Base-by-base conservation (phyloP, 83 land plant species). In the Picea abies region DNA sequence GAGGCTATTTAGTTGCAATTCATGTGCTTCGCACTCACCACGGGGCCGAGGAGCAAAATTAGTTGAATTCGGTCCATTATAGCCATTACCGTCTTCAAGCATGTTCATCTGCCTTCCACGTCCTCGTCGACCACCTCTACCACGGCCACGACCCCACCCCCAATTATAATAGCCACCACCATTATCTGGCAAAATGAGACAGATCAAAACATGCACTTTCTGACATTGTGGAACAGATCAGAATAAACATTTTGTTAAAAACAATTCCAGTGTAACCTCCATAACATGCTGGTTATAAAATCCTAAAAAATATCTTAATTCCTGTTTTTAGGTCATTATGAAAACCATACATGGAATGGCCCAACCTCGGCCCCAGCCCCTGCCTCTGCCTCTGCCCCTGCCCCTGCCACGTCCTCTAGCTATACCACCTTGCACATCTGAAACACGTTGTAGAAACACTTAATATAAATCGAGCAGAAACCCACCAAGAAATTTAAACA, bases 351-450 rank as follows among this genome's bases (percentile, higher is more conserved):
- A 70, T 70, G 26, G 39, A 11, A 23, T 70, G 1, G 16, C 37
- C 73, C 73, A 70, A 35, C 73, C 73, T 23, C 41, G 4, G 73
- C 41, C 73, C 39, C 82, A 15, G 4, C 52, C 82, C 20, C 58
- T 37, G 70, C 82, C 82, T 69, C 82, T 17, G n/a, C 82, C 73
- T 37, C 82, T 66, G 41, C 82, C 82, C 49, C 82, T 81, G 12
- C 82, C 82, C 16, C 82, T 81, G 11, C 82, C 82, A 35, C 82
- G 82, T 29, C 82, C 82, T 64, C 75, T 67, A 19, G 47, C 58
- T 39, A 11, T 52, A n/a, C 61, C 84, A 32, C 39, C 73, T 70
- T 70, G 73, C 23, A 14, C 39, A 29, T 70, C 73, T 70, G 73
- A 70, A 23, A 70, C 5, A 63, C 22, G 8, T 19, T 63, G 23